Evolutionary conservation across 169 alveolate species (phyloP).

Genomic region (Babesia sp.): DNA sequence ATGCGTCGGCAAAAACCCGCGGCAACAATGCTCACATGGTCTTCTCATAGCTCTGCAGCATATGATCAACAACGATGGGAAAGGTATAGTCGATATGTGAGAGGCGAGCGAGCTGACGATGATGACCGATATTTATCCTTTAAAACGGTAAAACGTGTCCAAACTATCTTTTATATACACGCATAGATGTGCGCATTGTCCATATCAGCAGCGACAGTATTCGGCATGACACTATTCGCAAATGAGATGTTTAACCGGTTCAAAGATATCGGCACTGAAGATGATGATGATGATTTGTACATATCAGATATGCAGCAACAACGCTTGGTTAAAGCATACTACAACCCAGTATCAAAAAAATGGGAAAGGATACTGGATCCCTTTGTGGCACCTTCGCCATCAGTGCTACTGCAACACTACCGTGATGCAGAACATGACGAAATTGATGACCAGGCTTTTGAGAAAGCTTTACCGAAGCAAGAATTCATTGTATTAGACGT

Average conservation of each 20-base stretch:
- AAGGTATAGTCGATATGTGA: constrained; percentile 35
- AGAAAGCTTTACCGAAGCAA: neutral
- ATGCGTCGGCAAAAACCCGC: no score
- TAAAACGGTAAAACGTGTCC: constrained; percentile 17
- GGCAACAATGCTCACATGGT: no score
- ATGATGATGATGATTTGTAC: constrained; percentile 24
- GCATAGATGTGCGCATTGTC: constrained; percentile 6
- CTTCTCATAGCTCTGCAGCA: neutral
- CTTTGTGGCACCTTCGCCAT: constrained; percentile 53
- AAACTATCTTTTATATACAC: neutral
- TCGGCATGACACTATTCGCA: constrained; percentile 14
- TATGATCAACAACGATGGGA: constrained; percentile 28
- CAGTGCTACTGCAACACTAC: constrained; percentile 24
- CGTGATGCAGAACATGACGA: neutral
- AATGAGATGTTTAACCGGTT: constrained; percentile 21
- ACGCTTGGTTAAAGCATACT: constrained; percentile 44
- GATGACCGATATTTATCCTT: constrained; percentile 8
- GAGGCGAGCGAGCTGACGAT: constrained; percentile 37
- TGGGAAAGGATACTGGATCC: constrained; percentile 69
- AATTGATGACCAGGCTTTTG: constrained; percentile 1
- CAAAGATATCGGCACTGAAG: constrained; percentile 9
- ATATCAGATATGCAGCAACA: constrained; percentile 11
- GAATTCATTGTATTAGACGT: constrained; percentile 33
- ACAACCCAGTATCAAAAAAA: constrained; percentile 37
- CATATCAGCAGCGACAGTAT: constrained; percentile 16